Evolutionary conservation across 495 filamentous ascomycete genomes (phyloP).

Genomic region (Penicillium canariense): DNA sequence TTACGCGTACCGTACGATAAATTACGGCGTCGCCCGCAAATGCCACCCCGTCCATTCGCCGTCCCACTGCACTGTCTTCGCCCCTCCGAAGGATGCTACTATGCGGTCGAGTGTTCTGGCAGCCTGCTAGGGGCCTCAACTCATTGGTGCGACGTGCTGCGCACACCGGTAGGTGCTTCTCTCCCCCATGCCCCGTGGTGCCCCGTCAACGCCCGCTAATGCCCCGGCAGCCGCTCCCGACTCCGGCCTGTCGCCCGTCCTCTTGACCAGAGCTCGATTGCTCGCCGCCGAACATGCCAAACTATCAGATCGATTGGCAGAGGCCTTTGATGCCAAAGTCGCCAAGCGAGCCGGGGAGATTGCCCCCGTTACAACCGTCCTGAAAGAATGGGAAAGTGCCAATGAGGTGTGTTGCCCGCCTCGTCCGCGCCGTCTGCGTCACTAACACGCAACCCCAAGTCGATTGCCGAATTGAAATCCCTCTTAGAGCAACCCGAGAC

Average conservation of each 20-base stretch:
- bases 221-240: slow-evolving; percentile 34
- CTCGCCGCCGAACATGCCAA: slow-evolving; percentile 66
- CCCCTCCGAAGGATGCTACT: slow-evolving; percentile 33
- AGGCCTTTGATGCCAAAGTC: slow-evolving; percentile 66
- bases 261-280: slow-evolving; percentile 63
- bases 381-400: slow-evolving; percentile 61
- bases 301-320: slow-evolving; percentile 53
- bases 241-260: slow-evolving; percentile 51
- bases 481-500: slow-evolving; percentile 57
- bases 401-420: slow-evolving; percentile 47
- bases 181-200: not conserved
- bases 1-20: slow-evolving; percentile 35
- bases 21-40: slow-evolving; percentile 19
- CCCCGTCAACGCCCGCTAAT: slow-evolving; percentile 1
- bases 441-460: too few species aligned
- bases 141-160: slow-evolving; percentile 24
- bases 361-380: slow-evolving; percentile 59
- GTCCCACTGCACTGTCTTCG: not conserved
- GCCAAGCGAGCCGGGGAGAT: slow-evolving; percentile 81
- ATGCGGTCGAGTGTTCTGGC: slow-evolving; percentile 32
- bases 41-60: not conserved
- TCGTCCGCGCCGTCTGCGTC: too few species aligned
- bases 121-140: slow-evolving; percentile 18
- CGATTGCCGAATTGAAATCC: slow-evolving; percentile 55
- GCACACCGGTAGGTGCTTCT: slow-evolving; percentile 26